Evolutionary conservation across 495 filamentous ascomycete genomes (phyloP).

Genomic region (Jackrogersella minutella): DNA sequence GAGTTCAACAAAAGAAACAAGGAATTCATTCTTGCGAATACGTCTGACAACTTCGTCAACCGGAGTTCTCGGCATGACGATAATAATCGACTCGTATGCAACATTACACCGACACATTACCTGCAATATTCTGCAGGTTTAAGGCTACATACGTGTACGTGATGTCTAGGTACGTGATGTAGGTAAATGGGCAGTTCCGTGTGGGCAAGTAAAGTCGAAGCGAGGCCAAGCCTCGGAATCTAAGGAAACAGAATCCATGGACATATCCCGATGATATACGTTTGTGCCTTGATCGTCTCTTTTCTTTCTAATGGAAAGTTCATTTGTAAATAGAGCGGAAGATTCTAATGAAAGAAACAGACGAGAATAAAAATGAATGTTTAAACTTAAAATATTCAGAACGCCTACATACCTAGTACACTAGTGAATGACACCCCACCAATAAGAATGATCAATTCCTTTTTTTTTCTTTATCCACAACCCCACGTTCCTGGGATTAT

Average conservation of each 20-base stretch:
- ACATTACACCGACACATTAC: constrained; percentile 3
- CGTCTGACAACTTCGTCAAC: not conserved
- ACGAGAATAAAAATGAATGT: too few species aligned
- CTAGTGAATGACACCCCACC: not conserved
- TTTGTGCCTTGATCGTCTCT: too few species aligned
- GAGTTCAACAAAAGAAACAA: not conserved
- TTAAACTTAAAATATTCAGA: too few species aligned
- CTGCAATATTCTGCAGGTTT: not conserved
- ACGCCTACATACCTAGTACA: not conserved
- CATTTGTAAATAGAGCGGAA: not conserved
- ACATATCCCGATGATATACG: not conserved
- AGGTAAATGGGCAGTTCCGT: not conserved
- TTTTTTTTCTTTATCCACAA: not conserved
- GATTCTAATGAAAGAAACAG: constrained; percentile 1
- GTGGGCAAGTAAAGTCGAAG: not conserved
- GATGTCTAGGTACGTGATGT: not conserved
- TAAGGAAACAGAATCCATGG: not conserved
- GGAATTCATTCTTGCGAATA: not conserved
- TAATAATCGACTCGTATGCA: constrained; percentile 6
- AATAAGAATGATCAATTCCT: constrained; percentile 1
- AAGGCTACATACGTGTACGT: not conserved
- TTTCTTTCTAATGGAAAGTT: too few species aligned
- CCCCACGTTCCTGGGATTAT: constrained; percentile 3
- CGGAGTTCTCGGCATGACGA: not conserved
- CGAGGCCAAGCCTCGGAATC: not conserved